phyloP scores from a whole-genome alignment of 1,284 basidiomycete genomes.

The Cutaneotrichosporon cavernicola region DNA sequence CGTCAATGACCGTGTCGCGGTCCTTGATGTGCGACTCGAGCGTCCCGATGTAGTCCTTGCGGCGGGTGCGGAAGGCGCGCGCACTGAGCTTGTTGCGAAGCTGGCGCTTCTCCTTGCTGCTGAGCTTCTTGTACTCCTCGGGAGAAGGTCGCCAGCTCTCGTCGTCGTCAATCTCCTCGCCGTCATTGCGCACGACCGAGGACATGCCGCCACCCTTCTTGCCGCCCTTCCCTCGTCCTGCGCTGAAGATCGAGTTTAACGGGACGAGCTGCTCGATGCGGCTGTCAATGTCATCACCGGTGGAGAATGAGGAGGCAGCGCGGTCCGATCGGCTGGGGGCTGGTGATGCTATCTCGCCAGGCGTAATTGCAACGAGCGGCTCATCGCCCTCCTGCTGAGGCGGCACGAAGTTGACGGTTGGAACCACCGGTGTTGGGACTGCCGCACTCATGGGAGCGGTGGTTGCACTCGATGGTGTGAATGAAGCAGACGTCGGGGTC shows the following conservation, averaged over 20 bases:
- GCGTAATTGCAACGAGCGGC: conserved; percentile 35
- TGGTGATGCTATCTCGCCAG: conserved; percentile 21
- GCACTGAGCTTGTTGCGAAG: conserved; percentile 96
- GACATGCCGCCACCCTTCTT: conserved; percentile 54
- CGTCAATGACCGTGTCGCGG: conserved; percentile 83
- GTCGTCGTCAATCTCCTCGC: conserved; percentile 52
- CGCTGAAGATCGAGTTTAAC: conserved; percentile 49
- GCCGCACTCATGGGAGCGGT: not conserved
- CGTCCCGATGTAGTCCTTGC: conserved; percentile 93
- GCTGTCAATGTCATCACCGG: conserved; percentile 35
- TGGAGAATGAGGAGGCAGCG: conserved; percentile 23
- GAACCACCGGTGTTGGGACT: not conserved
- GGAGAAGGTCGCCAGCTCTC: conserved; percentile 58
- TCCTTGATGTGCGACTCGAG: conserved; percentile 92
- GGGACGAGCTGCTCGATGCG: conserved; percentile 48
- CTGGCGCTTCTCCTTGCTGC: conserved; percentile 93
- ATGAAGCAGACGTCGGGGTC: not conserved
- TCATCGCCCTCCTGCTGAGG: conserved; percentile 30
- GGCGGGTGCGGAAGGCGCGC: conserved; percentile 85
- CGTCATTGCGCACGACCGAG: conserved; percentile 51
- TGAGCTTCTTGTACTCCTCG: conserved; percentile 94
- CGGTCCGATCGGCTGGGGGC: conserved; percentile 28
- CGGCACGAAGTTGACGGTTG: not conserved
- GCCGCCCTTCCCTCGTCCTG: conserved; percentile 52
- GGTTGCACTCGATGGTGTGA: conserved; percentile 1